These are phyloP conservation scores for Colletotrichum lindemuthianum DNA, from an alignment of 2,329 filamentous ascomycete genomes.

Conservation along the genomic window DNA sequence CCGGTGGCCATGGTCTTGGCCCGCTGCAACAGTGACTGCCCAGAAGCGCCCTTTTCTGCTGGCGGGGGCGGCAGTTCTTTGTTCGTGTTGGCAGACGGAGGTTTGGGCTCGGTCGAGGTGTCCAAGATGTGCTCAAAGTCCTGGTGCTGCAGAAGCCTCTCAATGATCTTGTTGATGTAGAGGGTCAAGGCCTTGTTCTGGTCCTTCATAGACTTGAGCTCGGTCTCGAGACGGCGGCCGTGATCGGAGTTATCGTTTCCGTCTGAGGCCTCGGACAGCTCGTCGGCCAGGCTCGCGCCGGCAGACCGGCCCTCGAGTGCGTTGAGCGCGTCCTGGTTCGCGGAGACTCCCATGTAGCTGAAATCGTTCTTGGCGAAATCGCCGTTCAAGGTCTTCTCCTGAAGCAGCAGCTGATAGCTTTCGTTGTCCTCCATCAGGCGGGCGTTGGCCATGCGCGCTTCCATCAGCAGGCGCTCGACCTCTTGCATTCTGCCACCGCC, in stretches of 20 bases:
- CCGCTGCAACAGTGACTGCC: slow-evolving; percentile 65
- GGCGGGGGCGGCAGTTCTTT: slow-evolving; percentile 88
- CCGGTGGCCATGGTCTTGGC: slow-evolving; percentile 69
- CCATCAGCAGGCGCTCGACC: slow-evolving; percentile 89
- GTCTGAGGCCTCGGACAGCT: slow-evolving; percentile 78
- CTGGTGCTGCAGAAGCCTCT: slow-evolving; percentile 90
- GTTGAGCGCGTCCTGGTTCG: slow-evolving; percentile 72
- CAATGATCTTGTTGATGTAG: slow-evolving; percentile 99
- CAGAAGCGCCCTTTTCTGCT: slow-evolving; percentile 56
- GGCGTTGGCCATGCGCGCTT: slow-evolving; percentile 94
- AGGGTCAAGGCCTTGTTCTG: slow-evolving; percentile 97
- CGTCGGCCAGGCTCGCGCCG: slow-evolving; percentile 80
- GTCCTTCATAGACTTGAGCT: slow-evolving; percentile 84
- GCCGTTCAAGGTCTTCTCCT: slow-evolving; percentile 94
- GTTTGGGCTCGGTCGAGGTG: slow-evolving; percentile 64
- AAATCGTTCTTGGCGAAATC: slow-evolving; percentile 89
- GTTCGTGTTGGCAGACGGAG: slow-evolving; percentile 64
- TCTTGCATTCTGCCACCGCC: slow-evolving; percentile 88
- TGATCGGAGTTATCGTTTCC: slow-evolving; percentile 65
- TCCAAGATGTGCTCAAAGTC: slow-evolving; percentile 95
- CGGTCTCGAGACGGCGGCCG: slow-evolving; percentile 77
- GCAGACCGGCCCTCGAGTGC: slow-evolving; percentile 67
- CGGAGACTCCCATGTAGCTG: slow-evolving; percentile 69
- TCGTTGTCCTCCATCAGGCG: slow-evolving; percentile 98
- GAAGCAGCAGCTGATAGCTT: slow-evolving; percentile 93